phyloP scores from a whole-genome alignment of 148 eudicot genomes.

The Dianthus caryophyllus region DNA sequence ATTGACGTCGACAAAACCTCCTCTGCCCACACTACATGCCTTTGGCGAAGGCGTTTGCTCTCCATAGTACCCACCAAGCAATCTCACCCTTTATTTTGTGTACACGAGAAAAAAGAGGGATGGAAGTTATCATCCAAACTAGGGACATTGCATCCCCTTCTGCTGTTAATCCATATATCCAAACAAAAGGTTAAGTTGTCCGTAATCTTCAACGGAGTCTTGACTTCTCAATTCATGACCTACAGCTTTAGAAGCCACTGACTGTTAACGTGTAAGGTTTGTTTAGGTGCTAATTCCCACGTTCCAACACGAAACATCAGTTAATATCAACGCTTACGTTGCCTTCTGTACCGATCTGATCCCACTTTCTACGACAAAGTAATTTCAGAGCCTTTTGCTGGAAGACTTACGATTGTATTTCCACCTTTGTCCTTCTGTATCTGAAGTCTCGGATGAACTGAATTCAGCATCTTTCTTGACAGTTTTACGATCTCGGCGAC shows the following conservation, averaged over 20 bases:
- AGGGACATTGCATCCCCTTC: no score
- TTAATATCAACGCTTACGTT: background rate
- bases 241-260: background rate
- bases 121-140: no score
- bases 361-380: conserved; percentile 2
- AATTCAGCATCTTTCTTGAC: conserved; percentile 15
- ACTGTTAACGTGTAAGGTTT: background rate
- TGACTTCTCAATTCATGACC: background rate
- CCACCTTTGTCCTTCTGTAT: conserved; percentile 30
- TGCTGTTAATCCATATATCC: no score
- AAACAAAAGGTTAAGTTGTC: background rate
- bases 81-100: no score
- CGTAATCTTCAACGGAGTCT: background rate
- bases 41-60: no score
- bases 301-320: background rate
- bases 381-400: background rate
- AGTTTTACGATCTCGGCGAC: background rate
- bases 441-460: conserved; percentile 38
- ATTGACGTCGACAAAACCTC: no score
- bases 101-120: no score
- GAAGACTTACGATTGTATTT: conserved; percentile 17
- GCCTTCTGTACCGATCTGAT: background rate
- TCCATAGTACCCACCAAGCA: no score
- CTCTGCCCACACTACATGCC: no score
- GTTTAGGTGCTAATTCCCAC: background rate